Evolutionary conservation across 2,329 filamentous ascomycete genomes (phyloP), one percentile per base, ranked within the genome.

Genomic region (Cryphonectria carpinicola): DNA sequence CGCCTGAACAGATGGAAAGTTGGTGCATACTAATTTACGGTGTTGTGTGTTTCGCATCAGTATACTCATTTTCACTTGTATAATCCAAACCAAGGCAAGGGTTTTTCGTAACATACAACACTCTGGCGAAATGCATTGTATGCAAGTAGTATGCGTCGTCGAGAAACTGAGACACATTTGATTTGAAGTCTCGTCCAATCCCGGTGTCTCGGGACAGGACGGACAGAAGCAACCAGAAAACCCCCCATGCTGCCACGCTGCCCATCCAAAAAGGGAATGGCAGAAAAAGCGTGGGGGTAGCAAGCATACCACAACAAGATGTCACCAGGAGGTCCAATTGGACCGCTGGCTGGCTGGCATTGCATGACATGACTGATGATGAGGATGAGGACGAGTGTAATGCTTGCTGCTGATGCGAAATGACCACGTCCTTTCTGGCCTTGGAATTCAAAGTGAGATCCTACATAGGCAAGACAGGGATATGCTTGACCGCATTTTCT

Each of bases 401-500:
- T 49, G 22, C 46, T n/a, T n/a, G 19, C 46, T 39, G 56, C 25
- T 60, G 56, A 37, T 37, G 56, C 28, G 32, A 37, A 35, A 2
- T 60, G 56, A 37, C 56, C 56, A 37, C 17, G 7, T 60, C 56
- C 22, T 35, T 35, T 35, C 56, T 32, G 13, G 32, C n/a, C n/a
- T 28, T 28, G 46, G 46, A 49, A 6, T 14, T 4, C 32, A 32
- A 32, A 3, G 49, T 54, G 52, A 56, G 52, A 56, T 56, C 7
- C 25, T 28, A 17, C 52, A 32, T 32, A 32, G 3, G 4, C 25
- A 28, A 35, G 14, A 35, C 54, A 58, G 54, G 54, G 54, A 32
- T 66, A 54, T 58, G 60, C 64, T 54, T 70, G 67, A 65, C 67
- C 64, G 70, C 70, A 64, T 52, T 46, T 64, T 67, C 7, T 17